Conservation (phyloP, 164 flowering plant species). For the Vitis rotundifolia region DNA sequence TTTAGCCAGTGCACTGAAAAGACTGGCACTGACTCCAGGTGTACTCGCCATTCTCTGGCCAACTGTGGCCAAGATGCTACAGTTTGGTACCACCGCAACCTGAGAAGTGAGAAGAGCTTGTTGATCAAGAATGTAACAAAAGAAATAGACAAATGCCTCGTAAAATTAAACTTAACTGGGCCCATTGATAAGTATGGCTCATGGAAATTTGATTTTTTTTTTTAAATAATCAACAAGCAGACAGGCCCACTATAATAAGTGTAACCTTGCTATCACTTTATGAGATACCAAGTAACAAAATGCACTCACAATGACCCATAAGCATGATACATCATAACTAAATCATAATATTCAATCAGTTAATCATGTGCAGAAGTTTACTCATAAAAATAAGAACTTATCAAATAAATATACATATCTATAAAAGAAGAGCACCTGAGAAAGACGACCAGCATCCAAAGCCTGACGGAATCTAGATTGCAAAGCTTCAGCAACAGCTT, state of each 20-base stretch:
- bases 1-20: constrained; percentile 96
- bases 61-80: constrained; percentile 95
- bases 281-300: background rate
- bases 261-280: too few species aligned
- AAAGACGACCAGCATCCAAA: constrained; percentile 89
- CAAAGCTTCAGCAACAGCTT: constrained; percentile 82
- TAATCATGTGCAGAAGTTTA: background rate
- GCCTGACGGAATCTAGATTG: constrained; percentile 86
- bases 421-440: constrained; percentile 57
- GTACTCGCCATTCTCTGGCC: constrained; percentile 99
- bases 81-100: constrained; percentile 81
- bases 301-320: background rate
- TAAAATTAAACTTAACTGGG: too few species aligned
- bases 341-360: background rate
- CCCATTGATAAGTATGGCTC: too few species aligned
- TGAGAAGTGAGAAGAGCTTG: constrained; percentile 26
- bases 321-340: background rate
- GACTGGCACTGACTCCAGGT: constrained; percentile 97
- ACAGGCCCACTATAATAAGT: too few species aligned
- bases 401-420: background rate
- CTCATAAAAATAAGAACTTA: background rate
- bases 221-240: too few species aligned
- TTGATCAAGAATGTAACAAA: background rate
- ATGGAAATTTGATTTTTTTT: too few species aligned
- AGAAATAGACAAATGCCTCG: background rate